Percentiles rank a stretch among this genome's conserved stretches.
Conservation (phyloP, 345 rosid species). For the Raphanus raphanistrum region DNA sequence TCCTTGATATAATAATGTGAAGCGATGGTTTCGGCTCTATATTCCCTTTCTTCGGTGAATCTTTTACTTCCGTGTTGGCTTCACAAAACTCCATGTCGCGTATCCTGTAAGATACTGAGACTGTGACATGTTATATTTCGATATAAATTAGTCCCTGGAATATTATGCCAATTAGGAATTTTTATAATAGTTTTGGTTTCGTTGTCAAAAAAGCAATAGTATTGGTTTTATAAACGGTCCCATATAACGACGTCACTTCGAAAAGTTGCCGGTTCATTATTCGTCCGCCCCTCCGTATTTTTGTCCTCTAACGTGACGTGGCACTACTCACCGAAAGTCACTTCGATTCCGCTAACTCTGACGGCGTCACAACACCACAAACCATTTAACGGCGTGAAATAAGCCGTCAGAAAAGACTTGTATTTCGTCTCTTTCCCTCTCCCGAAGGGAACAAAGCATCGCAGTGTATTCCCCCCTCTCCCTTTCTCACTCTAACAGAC, state of each 20-base stretch:
- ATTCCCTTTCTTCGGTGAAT: constrained; percentile 1
- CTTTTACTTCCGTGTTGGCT: constrained; percentile 26
- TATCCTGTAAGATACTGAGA: constrained; percentile 25
- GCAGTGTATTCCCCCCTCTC: constrained; percentile 26
- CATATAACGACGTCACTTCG: constrained; percentile 34
- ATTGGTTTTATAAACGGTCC: constrained; percentile 19
- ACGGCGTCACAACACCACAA: constrained; percentile 24
- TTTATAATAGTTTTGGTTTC: constrained; percentile 3
- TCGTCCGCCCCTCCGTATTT: constrained; percentile 26
- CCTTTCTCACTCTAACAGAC: constrained; percentile 28
- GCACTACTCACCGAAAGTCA: constrained; percentile 26
- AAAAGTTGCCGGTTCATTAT: constrained; percentile 38
- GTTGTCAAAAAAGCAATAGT: too few species aligned
- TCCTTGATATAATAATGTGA: not conserved
- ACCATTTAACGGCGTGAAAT: constrained; percentile 41
- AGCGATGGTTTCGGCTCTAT: constrained; percentile 30
- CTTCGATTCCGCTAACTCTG: constrained; percentile 21
- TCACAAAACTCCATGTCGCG: constrained; percentile 36
- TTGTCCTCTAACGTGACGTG: constrained; percentile 38
- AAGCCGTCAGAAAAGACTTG: constrained; percentile 61
- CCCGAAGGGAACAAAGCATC: constrained; percentile 32
- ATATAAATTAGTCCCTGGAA: constrained; percentile 20
- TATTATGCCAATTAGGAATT: not conserved
- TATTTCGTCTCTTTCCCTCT: constrained; percentile 42
- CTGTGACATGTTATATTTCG: not conserved